These are phyloP conservation scores for Paecilomyces formosus DNA, from an alignment of 2,329 filamentous ascomycete genomes.

Conservation along the genomic window DNA sequence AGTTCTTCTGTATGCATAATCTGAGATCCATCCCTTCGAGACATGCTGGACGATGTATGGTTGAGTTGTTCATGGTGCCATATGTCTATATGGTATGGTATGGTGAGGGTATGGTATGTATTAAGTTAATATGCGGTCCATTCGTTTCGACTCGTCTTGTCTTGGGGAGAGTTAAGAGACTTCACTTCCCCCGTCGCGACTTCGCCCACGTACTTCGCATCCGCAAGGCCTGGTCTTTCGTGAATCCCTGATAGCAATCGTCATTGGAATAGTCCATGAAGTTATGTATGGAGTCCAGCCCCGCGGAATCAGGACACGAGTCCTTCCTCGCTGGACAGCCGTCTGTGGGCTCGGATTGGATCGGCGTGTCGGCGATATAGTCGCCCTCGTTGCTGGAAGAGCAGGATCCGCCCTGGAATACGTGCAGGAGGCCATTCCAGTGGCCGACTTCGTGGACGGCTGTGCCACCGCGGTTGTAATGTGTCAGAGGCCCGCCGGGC, in stretches of 20 bases:
- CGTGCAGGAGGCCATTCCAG: conserved; percentile 41
- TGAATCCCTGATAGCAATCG: conserved; percentile 49
- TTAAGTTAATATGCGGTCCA: no score
- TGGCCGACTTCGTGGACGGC: conserved; percentile 42
- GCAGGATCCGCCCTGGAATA: conserved; percentile 35
- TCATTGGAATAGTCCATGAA: conserved; percentile 56
- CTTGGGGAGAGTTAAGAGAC: neutral
- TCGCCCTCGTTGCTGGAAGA: conserved; percentile 28
- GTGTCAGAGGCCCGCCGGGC: conserved; percentile 42
- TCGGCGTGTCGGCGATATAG: conserved; percentile 38
- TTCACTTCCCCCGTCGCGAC: conserved; percentile 28
- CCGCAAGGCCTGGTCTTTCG: conserved; percentile 40
- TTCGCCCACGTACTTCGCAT: conserved; percentile 47
- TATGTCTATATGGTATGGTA: no score
- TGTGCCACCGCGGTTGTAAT: conserved; percentile 43
- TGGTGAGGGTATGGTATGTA: no score
- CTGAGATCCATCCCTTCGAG: no score
- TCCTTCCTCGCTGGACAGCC: conserved; percentile 48
- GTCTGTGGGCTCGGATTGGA: conserved; percentile 49
- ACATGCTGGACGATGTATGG: no score
- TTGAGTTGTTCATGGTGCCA: no score
- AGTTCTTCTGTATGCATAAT: no score
- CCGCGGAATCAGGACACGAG: conserved; percentile 40
- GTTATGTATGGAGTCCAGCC: conserved; percentile 48
- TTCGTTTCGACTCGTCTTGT: no score